Base-by-base conservation (phyloP, 768 basidiomycete genomes). In the Naganishia kalamii region DNA sequence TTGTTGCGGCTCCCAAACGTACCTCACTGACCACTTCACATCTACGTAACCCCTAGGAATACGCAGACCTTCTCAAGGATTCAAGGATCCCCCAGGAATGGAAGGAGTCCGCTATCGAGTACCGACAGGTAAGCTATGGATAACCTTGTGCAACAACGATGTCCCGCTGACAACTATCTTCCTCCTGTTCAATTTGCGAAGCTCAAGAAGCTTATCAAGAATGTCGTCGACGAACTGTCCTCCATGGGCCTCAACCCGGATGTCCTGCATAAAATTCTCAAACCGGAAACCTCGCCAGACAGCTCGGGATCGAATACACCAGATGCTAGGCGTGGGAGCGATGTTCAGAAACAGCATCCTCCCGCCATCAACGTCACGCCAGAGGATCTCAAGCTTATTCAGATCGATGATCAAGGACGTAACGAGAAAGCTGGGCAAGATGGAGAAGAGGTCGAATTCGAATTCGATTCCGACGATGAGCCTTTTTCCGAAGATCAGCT, bases 131-230 rank as follows among this genome's bases (percentile, higher is more conserved):
- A 63, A 60, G 72, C 37, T 11, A 21, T 4, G n/a, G n/a, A 27
- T 21, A 25, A 21, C 4, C 49, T 46, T 21, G 17, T 59, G 4
- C 35, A 13, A 27, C 32, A 17, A 13, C 35, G 1, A 41, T 6
- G n/a, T 27, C 8, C 44, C 10, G 37, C 35, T 63, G 35, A 62
- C 4, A 17, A 23, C 3, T 41, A 33, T 27, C 57, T 33, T 27
- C 19, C 48, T 29, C 44, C n/a, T n/a, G 35, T n/a, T 25, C 27
- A n/a, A 13, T 10, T 48, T 50, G 13, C 2, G 44, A 70, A 94
- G 88, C 85, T 97, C 63, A 96, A 97, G 80, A 91, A 89, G 71
- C 80, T 93, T 32, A 92, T 97, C 70, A 88, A 89, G 68, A 83
- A 86, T 72, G 84, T 92, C 40, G 89, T 88, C 0, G 77, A 80